phyloP scores from a whole-genome alignment of 2,329 filamentous ascomycete species.

The Dactylellina drechsleri region DNA sequence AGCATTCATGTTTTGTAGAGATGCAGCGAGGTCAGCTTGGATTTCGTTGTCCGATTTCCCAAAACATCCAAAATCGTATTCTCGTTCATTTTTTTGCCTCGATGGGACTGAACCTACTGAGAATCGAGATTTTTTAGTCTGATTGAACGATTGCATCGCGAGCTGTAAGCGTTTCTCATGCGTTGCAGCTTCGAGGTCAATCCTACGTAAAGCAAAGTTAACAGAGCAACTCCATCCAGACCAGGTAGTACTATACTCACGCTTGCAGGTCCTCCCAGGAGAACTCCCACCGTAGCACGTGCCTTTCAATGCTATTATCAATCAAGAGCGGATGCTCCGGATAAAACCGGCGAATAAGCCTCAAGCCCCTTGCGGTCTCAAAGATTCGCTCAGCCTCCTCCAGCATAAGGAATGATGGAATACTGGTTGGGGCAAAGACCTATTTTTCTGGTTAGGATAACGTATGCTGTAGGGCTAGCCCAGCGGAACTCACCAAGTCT shows the following conservation, averaged over 20 bases:
- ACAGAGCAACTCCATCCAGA: constrained; percentile 58
- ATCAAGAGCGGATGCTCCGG: constrained; percentile 71
- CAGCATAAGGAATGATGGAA: constrained; percentile 76
- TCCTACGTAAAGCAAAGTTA: constrained; percentile 22
- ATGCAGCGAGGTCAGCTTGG: constrained; percentile 47
- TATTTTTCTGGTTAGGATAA: constrained; percentile 26
- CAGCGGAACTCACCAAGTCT: constrained; percentile 30
- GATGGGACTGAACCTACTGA: background rate
- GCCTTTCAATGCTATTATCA: constrained; percentile 58
- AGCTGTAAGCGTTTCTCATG: constrained; percentile 48
- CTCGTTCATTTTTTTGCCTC: background rate
- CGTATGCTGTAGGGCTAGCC: background rate
- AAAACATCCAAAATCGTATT: constrained; percentile 54
- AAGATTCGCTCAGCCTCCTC: constrained; percentile 79
- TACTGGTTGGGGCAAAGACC: constrained; percentile 71
- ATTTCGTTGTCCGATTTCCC: constrained; percentile 56
- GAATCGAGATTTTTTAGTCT: constrained; percentile 18
- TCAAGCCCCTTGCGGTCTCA: constrained; percentile 79
- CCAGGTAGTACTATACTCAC: constrained; percentile 64
- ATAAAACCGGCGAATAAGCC: constrained; percentile 76
- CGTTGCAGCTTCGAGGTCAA: constrained; percentile 37
- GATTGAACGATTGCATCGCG: constrained; percentile 46
- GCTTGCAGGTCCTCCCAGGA: constrained; percentile 59
- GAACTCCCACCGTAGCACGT: constrained; percentile 58
- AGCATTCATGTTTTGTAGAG: constrained; percentile 54